These are phyloP conservation scores for Coniochaeta ligniaria DNA, from an alignment of 2,329 filamentous ascomycete species.

Conservation along the genomic window DNA sequence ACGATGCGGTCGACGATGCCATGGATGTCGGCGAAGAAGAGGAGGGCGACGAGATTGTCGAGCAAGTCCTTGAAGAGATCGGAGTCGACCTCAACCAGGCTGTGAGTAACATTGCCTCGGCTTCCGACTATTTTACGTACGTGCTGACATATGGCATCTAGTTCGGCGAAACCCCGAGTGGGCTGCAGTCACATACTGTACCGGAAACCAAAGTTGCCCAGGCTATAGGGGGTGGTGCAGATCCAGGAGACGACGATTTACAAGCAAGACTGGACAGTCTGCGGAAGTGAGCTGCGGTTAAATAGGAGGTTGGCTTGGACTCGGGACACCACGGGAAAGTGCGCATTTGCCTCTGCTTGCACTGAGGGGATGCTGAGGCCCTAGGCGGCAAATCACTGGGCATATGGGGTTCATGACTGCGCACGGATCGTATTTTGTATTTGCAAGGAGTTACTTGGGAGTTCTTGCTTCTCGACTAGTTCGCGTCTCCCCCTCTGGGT, in stretches of 20 bases:
- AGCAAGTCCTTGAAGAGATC: slow-evolving; percentile 94
- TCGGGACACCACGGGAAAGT: neutral
- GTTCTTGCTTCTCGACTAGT: neutral
- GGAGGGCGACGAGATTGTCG: slow-evolving; percentile 93
- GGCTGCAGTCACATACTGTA: slow-evolving; percentile 66
- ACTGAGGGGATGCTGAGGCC: neutral
- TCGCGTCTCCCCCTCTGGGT: neutral
- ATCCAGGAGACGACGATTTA: slow-evolving; percentile 79
- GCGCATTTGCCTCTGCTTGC: neutral
- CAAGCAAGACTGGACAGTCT: slow-evolving; percentile 90
- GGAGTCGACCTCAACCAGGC: slow-evolving; percentile 86
- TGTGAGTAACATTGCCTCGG: slow-evolving; percentile 46
- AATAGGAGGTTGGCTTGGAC: neutral
- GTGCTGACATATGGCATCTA: slow-evolving; percentile 32
- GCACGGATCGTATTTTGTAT: neutral
- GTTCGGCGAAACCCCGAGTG: slow-evolving; percentile 87
- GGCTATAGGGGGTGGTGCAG: slow-evolving; percentile 62
- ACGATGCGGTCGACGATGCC: slow-evolving; percentile 95
- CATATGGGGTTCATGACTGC: neutral
- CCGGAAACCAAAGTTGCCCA: slow-evolving; percentile 77
- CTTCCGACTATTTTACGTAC: slow-evolving; percentile 2
- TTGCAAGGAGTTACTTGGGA: neutral
- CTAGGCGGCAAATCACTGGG: neutral
- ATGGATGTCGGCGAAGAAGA: slow-evolving; percentile 87
- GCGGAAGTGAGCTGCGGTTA: slow-evolving; percentile 38